Conservation (phyloP, 2,329 filamentous ascomycete species). For the Penicillium olsonii region DNA sequence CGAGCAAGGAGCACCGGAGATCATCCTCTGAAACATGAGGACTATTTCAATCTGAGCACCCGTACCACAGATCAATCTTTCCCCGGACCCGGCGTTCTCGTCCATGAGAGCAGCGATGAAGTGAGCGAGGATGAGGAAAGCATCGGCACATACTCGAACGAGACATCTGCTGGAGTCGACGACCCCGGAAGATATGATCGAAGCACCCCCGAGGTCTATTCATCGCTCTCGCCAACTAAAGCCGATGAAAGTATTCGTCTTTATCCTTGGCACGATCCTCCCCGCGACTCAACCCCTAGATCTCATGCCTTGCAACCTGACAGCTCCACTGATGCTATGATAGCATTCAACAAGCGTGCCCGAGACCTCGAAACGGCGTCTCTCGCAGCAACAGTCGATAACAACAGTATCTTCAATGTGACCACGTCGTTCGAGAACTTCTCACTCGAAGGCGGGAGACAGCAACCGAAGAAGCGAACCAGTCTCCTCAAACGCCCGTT, state of each 20-base stretch:
- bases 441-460: constrained; percentile 27
- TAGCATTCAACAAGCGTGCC: constrained; percentile 51
- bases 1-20: constrained; percentile 50
- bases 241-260: constrained; percentile 34
- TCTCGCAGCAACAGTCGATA: constrained; percentile 56
- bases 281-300: constrained; percentile 29
- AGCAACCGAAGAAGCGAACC: constrained; percentile 44
- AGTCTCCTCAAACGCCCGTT: constrained; percentile 49
- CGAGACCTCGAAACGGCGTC: constrained; percentile 57
- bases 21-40: constrained; percentile 31
- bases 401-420: constrained; percentile 48
- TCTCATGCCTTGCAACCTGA: constrained; percentile 48
- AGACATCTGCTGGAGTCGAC: constrained; percentile 29
- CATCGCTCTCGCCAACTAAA: constrained; percentile 23
- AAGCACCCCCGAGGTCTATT: constrained; percentile 17
- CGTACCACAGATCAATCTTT: constrained; percentile 40
- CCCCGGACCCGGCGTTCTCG: constrained; percentile 54
- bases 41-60: constrained; percentile 36
- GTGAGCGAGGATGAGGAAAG: constrained; percentile 42
- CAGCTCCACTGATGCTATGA: constrained; percentile 58
- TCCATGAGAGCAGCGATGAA: constrained; percentile 47
- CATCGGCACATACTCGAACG: constrained; percentile 28
- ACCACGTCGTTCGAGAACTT: constrained; percentile 46
- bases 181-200: constrained; percentile 24
- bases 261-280: constrained; percentile 54